Evolutionary conservation across 164 flowering plant species (phyloP).

Genomic region (Tetracentron sinense): DNA sequence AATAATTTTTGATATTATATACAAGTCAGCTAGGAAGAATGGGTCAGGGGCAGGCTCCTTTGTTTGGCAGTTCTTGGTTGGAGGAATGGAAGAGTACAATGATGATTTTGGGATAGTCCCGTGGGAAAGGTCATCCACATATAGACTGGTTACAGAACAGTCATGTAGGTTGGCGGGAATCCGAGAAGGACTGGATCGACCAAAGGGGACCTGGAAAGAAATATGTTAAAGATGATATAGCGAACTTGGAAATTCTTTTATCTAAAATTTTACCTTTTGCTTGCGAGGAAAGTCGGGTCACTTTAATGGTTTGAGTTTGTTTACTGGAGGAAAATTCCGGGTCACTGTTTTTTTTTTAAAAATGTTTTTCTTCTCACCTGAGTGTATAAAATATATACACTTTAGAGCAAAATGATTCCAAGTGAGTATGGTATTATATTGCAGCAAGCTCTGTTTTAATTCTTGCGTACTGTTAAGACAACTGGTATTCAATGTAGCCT

Average conservation of each 20-base stretch:
- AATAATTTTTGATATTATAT: conserved; percentile 46
- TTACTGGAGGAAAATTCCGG: background rate
- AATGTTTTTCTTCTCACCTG: background rate
- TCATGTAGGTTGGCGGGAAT: conserved; percentile 64
- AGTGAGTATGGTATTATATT: too few species aligned
- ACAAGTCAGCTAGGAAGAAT: conserved; percentile 61
- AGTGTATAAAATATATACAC: too few species aligned
- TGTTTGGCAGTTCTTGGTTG: conserved; percentile 77
- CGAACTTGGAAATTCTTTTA: conserved; percentile 4
- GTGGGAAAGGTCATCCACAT: conserved; percentile 49
- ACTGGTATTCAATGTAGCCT: too few species aligned
- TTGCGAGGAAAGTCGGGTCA: background rate
- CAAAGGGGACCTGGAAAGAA: conserved; percentile 24
- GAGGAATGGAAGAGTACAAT: conserved; percentile 76
- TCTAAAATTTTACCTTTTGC: background rate
- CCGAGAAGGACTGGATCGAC: conserved; percentile 19
- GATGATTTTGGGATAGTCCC: conserved; percentile 88
- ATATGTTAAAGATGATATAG: conserved; percentile 32
- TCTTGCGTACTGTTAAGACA: too few species aligned
- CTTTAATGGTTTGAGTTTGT: conserved; percentile 8
- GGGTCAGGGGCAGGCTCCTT: conserved; percentile 78
- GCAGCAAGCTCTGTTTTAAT: too few species aligned
- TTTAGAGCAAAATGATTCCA: too few species aligned
- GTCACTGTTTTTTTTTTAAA: too few species aligned
- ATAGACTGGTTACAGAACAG: conserved; percentile 46